Percentiles rank a stretch among this genome's conserved stretches.
phyloP scores from a whole-genome alignment of 2,329 filamentous ascomycete species.

The Colletotrichum magnum region DNA sequence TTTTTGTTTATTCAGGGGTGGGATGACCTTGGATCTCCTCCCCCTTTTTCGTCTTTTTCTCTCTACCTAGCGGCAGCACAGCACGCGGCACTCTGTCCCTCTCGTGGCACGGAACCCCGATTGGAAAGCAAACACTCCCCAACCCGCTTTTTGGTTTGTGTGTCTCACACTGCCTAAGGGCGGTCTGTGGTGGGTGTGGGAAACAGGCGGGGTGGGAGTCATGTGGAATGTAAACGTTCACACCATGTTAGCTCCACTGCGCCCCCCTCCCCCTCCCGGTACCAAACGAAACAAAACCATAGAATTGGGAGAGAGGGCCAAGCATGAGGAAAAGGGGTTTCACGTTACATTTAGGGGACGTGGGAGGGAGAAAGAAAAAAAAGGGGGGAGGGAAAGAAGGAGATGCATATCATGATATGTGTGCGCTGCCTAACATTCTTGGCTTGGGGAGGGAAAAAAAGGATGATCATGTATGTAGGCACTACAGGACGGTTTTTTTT shows the following conservation, averaged over 20 bases:
- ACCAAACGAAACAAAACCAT: background rate
- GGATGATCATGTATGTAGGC: constrained; percentile 17
- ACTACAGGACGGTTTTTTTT: constrained; percentile 19
- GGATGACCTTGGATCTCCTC: background rate
- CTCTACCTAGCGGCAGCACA: constrained; percentile 19
- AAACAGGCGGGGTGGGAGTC: background rate
- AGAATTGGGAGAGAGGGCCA: background rate
- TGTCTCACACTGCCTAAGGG: too few relatives aligned
- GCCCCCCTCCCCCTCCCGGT: too few relatives aligned
- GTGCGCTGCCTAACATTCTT: constrained; percentile 2
- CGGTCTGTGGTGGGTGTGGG: too few relatives aligned
- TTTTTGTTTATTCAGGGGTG: background rate
- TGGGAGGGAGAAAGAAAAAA: background rate
- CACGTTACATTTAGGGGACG: too few relatives aligned
- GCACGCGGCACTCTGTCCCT: constrained; percentile 10
- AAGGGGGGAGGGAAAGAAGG: constrained; percentile 2
- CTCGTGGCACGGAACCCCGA: too few relatives aligned
- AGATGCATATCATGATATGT: background rate
- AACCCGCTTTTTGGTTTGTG: too few relatives aligned
- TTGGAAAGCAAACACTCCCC: too few relatives aligned
- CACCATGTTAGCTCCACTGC: background rate
- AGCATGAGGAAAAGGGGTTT: background rate
- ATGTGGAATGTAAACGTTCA: background rate
- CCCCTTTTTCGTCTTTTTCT: background rate
- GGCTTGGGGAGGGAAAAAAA: background rate